Base-by-base conservation (phyloP, 805 yeast genomes). In the Lachancea meyersii region DNA sequence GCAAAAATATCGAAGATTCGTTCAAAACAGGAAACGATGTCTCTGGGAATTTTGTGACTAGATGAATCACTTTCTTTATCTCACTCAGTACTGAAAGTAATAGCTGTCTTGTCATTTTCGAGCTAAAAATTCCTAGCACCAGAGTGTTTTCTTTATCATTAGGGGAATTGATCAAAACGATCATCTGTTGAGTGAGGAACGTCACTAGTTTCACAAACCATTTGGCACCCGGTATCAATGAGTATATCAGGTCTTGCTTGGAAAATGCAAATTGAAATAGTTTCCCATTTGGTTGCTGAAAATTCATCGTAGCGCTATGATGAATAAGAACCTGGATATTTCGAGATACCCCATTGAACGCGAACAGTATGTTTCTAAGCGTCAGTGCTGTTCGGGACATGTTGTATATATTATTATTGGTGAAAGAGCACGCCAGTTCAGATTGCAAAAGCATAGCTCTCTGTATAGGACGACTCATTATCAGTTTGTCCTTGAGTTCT, bases 191-290 rank as follows among this genome's bases (percentile, higher is more conserved):
- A 42, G 80, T 76, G 31, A 86, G 58, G 48, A 76, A 79, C 1
- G 82, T 77, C 42, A 86, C 70, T 47, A 86, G 76, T 57, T 88
- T 96, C 24, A 86, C 74, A 50, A 86, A 75, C 96, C 97, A 91
- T 53, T 86, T 77, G 7, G 84, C 77, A 31, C 83, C 76, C 0
- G 97, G 97, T n/a, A 86, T 62, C 9, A 80, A 68, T 14, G 78
- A 71, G 51, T 80, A 67, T 3, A 83, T 70, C 47, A 78, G 70
- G 51, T 82, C 88, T 28, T 80, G 81, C 50, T 87, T 69, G 8
- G 72, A 67, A 18, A 74, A 68, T 1, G 79, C 71, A 41, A 78
- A 82, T 46, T 69, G 75, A 35, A 74, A 56, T 26, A 55, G 50
- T 38, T 55, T 75, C 48, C 53, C 69, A 30, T 75, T 76, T 50